A percentile compares a stretch with the other conserved stretches of the same genome.
Conservation (phyloP, 306 rosid genomes). For the Carpinus fangiana region DNA sequence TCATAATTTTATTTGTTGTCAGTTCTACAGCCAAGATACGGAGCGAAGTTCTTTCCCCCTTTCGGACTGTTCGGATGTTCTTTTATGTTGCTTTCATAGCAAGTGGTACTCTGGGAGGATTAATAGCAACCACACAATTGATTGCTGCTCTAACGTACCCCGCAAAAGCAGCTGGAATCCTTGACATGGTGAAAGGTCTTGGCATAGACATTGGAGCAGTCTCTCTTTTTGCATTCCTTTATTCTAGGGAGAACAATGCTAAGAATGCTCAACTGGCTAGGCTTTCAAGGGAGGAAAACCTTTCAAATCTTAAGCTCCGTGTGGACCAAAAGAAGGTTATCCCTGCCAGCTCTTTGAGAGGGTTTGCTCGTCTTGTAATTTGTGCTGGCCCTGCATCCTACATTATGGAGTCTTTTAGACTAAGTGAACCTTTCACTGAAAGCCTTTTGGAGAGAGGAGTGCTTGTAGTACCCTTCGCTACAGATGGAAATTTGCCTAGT, state of each 20-base stretch:
- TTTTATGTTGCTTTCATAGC: constrained; percentile 49
- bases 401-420: constrained; percentile 62
- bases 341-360: constrained; percentile 68
- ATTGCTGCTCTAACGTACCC: constrained; percentile 71
- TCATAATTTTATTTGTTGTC: constrained; percentile 35
- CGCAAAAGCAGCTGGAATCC: constrained; percentile 56
- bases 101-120: constrained; percentile 68
- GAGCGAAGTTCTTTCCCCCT: constrained; percentile 35
- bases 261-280: constrained; percentile 75
- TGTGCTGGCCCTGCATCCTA: constrained; percentile 82
- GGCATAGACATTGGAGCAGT: constrained; percentile 86
- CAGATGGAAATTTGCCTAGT: constrained; percentile 59
- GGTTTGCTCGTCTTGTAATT: constrained; percentile 82
- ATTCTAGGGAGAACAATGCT: constrained; percentile 73
- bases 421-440: constrained; percentile 74
- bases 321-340: constrained; percentile 64
- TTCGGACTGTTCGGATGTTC: constrained; percentile 15
- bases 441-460: constrained; percentile 83
- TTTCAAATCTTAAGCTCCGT: constrained; percentile 82
- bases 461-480: constrained; percentile 75
- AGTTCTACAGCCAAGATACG: constrained; percentile 86
- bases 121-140: constrained; percentile 71
- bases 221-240: constrained; percentile 72
- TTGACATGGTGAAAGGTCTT: constrained; percentile 62
- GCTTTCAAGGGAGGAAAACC: constrained; percentile 80